Base-by-base conservation (phyloP, 169 alveolate genomes). In the Babesia ovata region DNA sequence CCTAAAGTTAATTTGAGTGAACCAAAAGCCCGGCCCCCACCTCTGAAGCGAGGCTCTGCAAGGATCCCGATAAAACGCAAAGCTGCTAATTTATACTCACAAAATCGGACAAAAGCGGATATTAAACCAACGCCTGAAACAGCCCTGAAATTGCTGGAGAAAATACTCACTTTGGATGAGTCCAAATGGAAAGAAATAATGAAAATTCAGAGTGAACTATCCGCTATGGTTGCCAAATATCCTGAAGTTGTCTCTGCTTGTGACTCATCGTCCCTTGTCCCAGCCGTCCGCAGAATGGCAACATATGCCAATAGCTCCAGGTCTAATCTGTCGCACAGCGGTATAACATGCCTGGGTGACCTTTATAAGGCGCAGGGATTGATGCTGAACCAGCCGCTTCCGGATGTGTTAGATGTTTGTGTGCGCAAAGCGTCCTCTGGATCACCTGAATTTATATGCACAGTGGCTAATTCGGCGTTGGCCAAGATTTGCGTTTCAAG, bases 391-490 rank as follows among this genome's bases (percentile, higher is more conserved):
- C 74, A 83, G 49, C 61, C 60, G 0, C 50, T 83, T 19, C 48
- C 28, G 3, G 86, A 65, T n/a, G 82, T 70, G 10, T 14, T 83
- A 48, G 61, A 46, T 22, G 57, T 74, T 24, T 63, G 81, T 58
- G 49, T 59, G 24, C 57, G 69, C 22, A 83, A 83, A 39, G 85
- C 85, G 21, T 72, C 74, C 19, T 61, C 85, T 42, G 78, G 86
- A 3, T 83, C 90, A 24, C 82, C 90, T 10, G 90, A 83, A n/a
- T 75, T 61, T 50, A 75, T 83, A 29, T 29, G 72, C 29, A 21
- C 57, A 19, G 61, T 81, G 26, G 78, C 84, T 16, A 83, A 83
- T 62, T 22, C 56, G n/a, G 28, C 79, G 49, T 49, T 83, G 61
- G 69, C 58, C 39, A 75, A 66, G 28, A 75, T 83, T 17, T 83